Evolutionary conservation across 2,329 filamentous ascomycete genomes (phyloP), one percentile per base, ranked within the genome.

Genomic region (Delphinella strobiligena): DNA sequence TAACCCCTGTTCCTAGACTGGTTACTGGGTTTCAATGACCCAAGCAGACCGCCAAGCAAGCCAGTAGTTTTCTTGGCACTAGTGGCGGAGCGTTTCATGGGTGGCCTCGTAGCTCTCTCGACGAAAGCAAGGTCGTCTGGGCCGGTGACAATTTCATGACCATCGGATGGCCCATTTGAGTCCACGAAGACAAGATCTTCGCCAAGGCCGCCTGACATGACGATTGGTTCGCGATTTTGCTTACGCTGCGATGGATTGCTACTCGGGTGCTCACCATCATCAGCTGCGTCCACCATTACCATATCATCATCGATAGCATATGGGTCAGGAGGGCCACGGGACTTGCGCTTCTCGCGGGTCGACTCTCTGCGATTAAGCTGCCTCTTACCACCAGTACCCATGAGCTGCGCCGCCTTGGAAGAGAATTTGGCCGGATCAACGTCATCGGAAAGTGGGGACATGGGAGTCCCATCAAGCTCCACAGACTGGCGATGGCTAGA

Each of bases 381-480:
- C 4, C 33, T 18, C 5, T 16, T 32, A 44, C 51, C 46, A 31
- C 48, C 50, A 31, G 74, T 61, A 49, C 64, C 87, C 75, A 91
- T 75, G 38, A 89, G 61, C 59, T 79, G 87, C 22, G 84, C 83
- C 19, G 84, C 85, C 60, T 93, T 93, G 34, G 76, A 71, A 5
- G 79, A 72, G 54, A 85, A 50, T 14, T 57, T 50, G 24, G 43
- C 46, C 10, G 38, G 49, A 36, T 63, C 59, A 12, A 56, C 63
- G 22, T 81, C 75, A 19, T 87, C 84, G 2, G 80, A 76, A 7
- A 83, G 81, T 3, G 84, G 82, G 15, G 82, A 84, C 34, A 74
- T 69, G 44, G 88, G 65, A 5, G 77, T 81, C 19, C 78, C 72
- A 38, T 85, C 82, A 12, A 81, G 61, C 1, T 54, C 56, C 7